Evolutionary conservation across 1,139 yeast genomes (phyloP).

Genomic region (Blastobotrys indianensis): DNA sequence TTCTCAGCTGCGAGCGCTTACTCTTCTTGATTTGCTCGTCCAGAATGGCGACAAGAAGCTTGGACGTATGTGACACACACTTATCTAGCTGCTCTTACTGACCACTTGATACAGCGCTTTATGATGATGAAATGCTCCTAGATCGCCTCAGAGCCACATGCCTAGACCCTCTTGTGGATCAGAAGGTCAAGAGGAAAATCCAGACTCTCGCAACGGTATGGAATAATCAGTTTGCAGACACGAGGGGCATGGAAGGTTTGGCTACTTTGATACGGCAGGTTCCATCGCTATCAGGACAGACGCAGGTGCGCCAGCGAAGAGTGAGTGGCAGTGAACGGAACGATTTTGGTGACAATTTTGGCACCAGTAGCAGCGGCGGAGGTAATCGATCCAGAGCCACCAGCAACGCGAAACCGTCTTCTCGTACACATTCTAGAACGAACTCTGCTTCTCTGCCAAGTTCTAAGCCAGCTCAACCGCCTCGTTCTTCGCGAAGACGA

Average conservation of each 20-base stretch:
- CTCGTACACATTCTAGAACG: too few species aligned
- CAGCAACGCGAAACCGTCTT: too few species aligned
- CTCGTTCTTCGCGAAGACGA: too few species aligned
- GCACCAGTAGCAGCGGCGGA: neutral
- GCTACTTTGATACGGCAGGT: conserved; percentile 43
- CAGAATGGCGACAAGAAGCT: conserved; percentile 60
- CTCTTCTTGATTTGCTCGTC: conserved; percentile 65
- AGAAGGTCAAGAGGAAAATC: conserved; percentile 43
- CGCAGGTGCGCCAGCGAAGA: too few species aligned
- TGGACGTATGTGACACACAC: conserved; percentile 19
- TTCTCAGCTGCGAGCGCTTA: conserved; percentile 62
- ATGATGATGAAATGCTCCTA: conserved; percentile 64
- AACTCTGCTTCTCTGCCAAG: too few species aligned
- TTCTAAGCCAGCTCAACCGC: too few species aligned
- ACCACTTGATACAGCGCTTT: conserved; percentile 35
- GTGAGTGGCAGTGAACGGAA: neutral
- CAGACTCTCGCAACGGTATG: conserved; percentile 55
- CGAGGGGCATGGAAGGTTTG: conserved; percentile 47
- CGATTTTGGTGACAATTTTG: neutral
- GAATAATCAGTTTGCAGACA: conserved; percentile 50
- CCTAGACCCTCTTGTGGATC: conserved; percentile 39
- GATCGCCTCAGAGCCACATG: conserved; percentile 58
- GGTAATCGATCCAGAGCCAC: too few species aligned
- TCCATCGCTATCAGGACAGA: conserved; percentile 21
- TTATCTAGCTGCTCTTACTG: conserved; percentile 1